Conservation (phyloP, 192 early-diverging fungal species). For the Rhizophagus clarus region DNA sequence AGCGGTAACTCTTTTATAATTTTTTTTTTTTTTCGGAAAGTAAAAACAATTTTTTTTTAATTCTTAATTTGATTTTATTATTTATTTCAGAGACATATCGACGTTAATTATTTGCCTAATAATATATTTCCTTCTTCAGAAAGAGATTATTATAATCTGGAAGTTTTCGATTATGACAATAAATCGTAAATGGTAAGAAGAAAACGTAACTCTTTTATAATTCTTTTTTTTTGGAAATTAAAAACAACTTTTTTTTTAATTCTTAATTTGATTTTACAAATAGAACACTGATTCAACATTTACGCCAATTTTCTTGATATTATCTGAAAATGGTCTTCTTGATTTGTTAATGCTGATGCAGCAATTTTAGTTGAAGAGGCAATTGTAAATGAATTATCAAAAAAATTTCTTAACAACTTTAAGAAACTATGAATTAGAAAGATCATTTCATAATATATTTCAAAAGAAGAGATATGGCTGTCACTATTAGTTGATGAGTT, state of each 20-base stretch:
- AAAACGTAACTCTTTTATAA: background rate
- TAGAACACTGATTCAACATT: background rate
- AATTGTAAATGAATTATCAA: background rate
- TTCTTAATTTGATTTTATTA: background rate
- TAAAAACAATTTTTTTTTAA: background rate
- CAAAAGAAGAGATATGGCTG: background rate
- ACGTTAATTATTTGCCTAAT: background rate
- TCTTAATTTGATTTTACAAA: background rate
- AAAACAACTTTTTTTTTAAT: background rate
- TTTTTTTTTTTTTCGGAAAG: background rate
- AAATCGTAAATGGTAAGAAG: background rate
- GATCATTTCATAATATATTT: background rate
- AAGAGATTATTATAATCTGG: background rate
- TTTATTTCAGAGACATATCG: background rate
- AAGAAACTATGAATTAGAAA: background rate
- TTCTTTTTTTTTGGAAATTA: background rate
- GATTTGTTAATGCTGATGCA: background rate
- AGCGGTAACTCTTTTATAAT: background rate
- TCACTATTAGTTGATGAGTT: background rate
- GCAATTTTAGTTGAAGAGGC: background rate
- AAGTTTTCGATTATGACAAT: background rate
- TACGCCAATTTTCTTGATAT: background rate
- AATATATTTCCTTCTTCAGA: background rate
- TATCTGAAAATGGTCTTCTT: background rate
- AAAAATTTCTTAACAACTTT: background rate